Base-by-base conservation (phyloP, 202 grass and related monocot genomes). In the Hordeum pubiflorum region DNA sequence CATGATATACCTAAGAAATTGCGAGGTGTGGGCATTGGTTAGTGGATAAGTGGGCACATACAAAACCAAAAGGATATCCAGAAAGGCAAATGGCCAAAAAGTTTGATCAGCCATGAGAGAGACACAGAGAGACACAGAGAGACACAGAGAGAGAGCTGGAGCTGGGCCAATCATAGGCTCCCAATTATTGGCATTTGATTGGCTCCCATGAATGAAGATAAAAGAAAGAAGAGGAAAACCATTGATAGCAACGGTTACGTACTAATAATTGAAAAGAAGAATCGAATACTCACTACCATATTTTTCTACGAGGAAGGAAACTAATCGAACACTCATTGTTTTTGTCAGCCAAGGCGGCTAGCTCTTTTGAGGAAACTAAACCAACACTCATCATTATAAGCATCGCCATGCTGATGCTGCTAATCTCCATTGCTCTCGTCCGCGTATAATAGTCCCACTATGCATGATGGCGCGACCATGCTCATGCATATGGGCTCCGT, bases 161-260 rank as follows among this genome's bases (percentile, higher is more conserved):
- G 22, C 17, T 56, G 66, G 6, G 38, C 82, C 72, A 89, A 85
- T 73, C 72, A 85, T 85, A 66, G 20, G 29, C 44, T 20, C 0
- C 63, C 57, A 89, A 72, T 72, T 77, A 88, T 81, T 81, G 77
- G 0, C n/a, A 44, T 70, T 37, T 77, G 82, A 81, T 84, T 81
- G 33, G 62, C 54, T 69, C 18, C 24, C 31, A 15, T 46, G 79
- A 72, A 69, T 13, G 40, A 43, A 43, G 33, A 62, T 26, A 23
- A 10, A 7, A 38, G 38, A 32, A 43, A 38, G 7, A 26, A 10
- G 20, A 17, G 11, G 3, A 0, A 69, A 23, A 78, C 0, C 72
- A 59, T 43, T 36, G 48, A 26, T 69, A 33, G 39, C 39, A 37
- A 62, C 31, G 14, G 52, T 38, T 50, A 50, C 14, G 15, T 50